Conservation (phyloP, 73 alveolate genomes). For the Halteria grandinella region DNA sequence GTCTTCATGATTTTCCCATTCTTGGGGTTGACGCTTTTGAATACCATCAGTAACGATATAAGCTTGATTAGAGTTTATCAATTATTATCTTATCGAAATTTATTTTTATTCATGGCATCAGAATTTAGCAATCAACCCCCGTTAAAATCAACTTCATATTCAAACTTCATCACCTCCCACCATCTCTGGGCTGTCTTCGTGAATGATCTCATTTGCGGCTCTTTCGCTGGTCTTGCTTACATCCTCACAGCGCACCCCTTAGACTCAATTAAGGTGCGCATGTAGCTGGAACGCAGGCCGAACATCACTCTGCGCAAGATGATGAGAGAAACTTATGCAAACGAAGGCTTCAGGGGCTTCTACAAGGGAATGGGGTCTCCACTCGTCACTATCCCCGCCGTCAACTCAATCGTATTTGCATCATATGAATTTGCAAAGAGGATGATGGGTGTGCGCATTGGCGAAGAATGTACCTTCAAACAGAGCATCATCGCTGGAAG, state of each 20-base stretch:
- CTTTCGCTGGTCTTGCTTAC: conserved; percentile 57
- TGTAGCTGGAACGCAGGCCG: conserved; percentile 30
- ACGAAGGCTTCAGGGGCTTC: conserved; percentile 53
- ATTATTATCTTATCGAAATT: no score
- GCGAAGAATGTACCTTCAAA: conserved; percentile 52
- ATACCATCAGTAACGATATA: neutral
- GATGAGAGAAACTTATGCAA: neutral
- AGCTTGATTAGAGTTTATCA: no score
- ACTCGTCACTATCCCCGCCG: conserved; percentile 57
- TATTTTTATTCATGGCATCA: no score
- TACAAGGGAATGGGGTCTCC: conserved; percentile 70
- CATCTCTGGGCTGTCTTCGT: no score
- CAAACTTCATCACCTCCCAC: no score
- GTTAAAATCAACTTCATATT: no score
- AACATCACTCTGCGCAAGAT: neutral
- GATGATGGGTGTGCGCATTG: conserved; percentile 25
- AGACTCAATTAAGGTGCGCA: conserved; percentile 66
- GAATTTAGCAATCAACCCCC: no score
- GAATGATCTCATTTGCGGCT: conserved; percentile 66
- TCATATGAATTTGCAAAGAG: conserved; percentile 66
- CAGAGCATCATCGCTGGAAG: conserved; percentile 57
- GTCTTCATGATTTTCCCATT: conserved; percentile 41
- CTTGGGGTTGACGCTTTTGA: conserved; percentile 58
- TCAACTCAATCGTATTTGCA: conserved; percentile 66
- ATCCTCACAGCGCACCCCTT: conserved; percentile 62